Conservation (phyloP, 345 rosid species). For the Limnanthes douglasii region DNA sequence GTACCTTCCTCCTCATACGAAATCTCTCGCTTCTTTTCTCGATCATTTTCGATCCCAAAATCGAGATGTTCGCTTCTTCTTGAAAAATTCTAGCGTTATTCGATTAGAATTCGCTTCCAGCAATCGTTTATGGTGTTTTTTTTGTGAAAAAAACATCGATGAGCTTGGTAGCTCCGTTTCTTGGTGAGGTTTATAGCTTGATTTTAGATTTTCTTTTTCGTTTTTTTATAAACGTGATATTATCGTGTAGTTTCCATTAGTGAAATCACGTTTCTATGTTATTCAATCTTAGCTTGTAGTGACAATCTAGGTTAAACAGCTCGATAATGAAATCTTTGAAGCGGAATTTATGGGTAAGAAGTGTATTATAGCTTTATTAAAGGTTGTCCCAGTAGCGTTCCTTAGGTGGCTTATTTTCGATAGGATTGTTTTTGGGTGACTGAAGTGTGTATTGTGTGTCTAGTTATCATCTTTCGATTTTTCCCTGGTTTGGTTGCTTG, state of each 20-base stretch:
- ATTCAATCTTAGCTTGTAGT: too few species aligned
- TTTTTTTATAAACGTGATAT: background rate
- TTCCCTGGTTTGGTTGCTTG: slow-evolving; percentile 3
- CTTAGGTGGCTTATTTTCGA: too few species aligned
- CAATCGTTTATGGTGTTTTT: slow-evolving; percentile 69
- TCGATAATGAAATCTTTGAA: background rate
- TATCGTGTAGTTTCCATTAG: too few species aligned
- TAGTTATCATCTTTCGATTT: background rate
- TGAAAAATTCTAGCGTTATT: slow-evolving; percentile 40
- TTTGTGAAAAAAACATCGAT: slow-evolving; percentile 54
- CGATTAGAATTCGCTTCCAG: slow-evolving; percentile 37
- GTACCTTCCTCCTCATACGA: slow-evolving; percentile 61
- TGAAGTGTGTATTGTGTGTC: background rate
- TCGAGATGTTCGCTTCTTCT: slow-evolving; percentile 44
- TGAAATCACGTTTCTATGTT: too few species aligned
- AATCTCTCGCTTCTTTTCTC: slow-evolving; percentile 35
- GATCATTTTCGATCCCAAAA: slow-evolving; percentile 46
- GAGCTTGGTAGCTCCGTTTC: slow-evolving; percentile 58
- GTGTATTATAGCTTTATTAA: too few species aligned
- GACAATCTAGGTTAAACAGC: too few species aligned
- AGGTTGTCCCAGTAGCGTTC: too few species aligned
- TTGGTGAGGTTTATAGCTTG: slow-evolving; percentile 24
- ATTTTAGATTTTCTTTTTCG: background rate
- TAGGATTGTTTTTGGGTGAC: background rate
- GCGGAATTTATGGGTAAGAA: background rate